Conservation (phyloP, 164 flowering plant species). For the Nelumbo lutea region DNA sequence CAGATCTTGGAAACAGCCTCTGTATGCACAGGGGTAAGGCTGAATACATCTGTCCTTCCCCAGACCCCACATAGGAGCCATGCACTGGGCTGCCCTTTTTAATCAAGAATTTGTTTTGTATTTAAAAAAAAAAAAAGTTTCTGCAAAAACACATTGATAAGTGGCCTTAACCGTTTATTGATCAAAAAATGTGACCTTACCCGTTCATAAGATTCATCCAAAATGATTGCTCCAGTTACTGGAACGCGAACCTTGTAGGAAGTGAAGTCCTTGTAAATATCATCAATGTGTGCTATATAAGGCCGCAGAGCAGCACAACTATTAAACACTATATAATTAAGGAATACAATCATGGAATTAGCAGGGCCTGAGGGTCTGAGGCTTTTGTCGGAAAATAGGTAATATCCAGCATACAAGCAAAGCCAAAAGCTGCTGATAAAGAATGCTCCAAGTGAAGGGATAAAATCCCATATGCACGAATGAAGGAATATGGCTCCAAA, state of each 20-base stretch:
- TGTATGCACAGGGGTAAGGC: too few relatives aligned
- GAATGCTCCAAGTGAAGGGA: background rate
- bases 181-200: constrained; percentile 29
- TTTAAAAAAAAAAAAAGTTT: too few relatives aligned
- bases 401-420: too few relatives aligned
- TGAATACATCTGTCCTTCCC: too few relatives aligned
- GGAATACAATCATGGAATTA: constrained; percentile 25
- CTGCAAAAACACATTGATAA: too few relatives aligned
- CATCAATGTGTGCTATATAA: constrained; percentile 88
- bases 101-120: too few relatives aligned
- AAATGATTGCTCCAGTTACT: constrained; percentile 88
- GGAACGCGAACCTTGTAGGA: constrained; percentile 97
- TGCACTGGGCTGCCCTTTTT: too few relatives aligned
- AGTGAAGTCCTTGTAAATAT: constrained; percentile 93
- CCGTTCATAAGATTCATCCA: constrained; percentile 87
- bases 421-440: background rate
- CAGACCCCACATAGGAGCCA: too few relatives aligned
- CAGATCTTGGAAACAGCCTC: too few relatives aligned
- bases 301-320: constrained; percentile 89
- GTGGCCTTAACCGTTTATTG: too few relatives aligned
- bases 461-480: background rate
- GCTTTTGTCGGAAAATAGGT: background rate
- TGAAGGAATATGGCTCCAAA: background rate
- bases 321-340: constrained; percentile 70
- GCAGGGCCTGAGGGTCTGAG: background rate